Base-by-base conservation (phyloP, 306 rosid genomes). In the Lotus japonicus region DNA sequence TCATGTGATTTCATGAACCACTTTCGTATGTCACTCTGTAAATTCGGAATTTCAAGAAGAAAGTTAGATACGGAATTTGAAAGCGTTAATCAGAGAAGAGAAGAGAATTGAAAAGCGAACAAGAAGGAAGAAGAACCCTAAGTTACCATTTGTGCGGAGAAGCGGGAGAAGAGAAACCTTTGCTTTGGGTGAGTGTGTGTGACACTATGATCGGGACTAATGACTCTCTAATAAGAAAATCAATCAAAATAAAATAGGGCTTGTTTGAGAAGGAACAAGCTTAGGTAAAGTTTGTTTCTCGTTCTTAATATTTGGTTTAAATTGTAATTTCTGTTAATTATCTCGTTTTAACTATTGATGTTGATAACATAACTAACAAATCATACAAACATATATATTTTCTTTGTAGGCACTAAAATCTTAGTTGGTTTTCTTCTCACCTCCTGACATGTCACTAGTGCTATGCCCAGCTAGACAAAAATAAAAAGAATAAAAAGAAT, bases 1-100 rank as follows among this genome's bases (percentile, higher is more conserved):
- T 79, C 90, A 55, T 90, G 97, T 1, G 97, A 77, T 82, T 90
- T 94, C 96, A 90, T 88, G 82, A 94, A 94, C 99, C 99, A 90
- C 75, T 90, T 94, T 64, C 99, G 71, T 56, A 90, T 90, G 78
- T 94, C 98, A 60, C 82, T 70, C 89, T 81, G 79, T 4, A 79
- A 79, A 69, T 65, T 68, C 54, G 14, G 72, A 7, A 8, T 4
- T 2, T 26, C 4, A 2, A 21, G 31, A 26, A 0, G 11, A 3
- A 9, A 5, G 9, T 60, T 31, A 14, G 15, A 48, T 10, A 36
- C 9, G 42, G 45, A 66, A 48, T 61, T 19, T 18, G 3, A 13
- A 16, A 44, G 43, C n/a, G 18, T 6, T 5, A 61, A 7, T 6
- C 7, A 54, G 5, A n/a, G 56, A 59, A 55, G 57, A 59, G 1